These are phyloP conservation scores for Notholithocarpus densiflorus DNA, from an alignment of 306 rosid species.

Conservation along the genomic window DNA sequence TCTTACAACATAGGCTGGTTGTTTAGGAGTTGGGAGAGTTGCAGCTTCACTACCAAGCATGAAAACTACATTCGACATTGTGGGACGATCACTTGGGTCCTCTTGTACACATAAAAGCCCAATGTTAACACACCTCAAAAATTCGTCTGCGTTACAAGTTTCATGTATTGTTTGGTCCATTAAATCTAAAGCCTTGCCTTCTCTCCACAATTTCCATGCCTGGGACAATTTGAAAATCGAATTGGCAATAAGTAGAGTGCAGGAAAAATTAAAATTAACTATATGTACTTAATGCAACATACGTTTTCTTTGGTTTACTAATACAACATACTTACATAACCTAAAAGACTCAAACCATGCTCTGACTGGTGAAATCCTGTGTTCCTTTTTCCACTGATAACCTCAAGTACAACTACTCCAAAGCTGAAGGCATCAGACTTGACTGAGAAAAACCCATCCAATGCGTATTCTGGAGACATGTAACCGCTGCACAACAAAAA, in stretches of 20 bases:
- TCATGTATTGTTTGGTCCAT: constrained; percentile 31
- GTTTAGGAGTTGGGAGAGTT: constrained; percentile 30
- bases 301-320: too few species aligned
- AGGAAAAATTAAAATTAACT: not conserved
- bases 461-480: constrained; percentile 47
- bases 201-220: constrained; percentile 54
- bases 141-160: constrained; percentile 27
- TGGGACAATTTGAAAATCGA: not conserved
- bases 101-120: constrained; percentile 51
- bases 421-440: constrained; percentile 59
- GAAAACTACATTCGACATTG: constrained; percentile 35
- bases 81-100: constrained; percentile 44
- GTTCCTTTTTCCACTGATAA: constrained; percentile 49
- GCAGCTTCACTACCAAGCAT: constrained; percentile 40
- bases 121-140: constrained; percentile 30
- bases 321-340: constrained; percentile 34
- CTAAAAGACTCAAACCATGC: constrained; percentile 39
- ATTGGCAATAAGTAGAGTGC: not conserved
- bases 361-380: constrained; percentile 37
- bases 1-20: constrained; percentile 35
- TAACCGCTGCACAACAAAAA: constrained; percentile 35
- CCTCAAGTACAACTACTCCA: constrained; percentile 53
- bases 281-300: not conserved
- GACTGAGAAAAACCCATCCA: constrained; percentile 45
- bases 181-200: constrained; percentile 35